phyloP scores from a whole-genome alignment of 1,284 basidiomycete genomes.

The Rhodofomes roseus region DNA sequence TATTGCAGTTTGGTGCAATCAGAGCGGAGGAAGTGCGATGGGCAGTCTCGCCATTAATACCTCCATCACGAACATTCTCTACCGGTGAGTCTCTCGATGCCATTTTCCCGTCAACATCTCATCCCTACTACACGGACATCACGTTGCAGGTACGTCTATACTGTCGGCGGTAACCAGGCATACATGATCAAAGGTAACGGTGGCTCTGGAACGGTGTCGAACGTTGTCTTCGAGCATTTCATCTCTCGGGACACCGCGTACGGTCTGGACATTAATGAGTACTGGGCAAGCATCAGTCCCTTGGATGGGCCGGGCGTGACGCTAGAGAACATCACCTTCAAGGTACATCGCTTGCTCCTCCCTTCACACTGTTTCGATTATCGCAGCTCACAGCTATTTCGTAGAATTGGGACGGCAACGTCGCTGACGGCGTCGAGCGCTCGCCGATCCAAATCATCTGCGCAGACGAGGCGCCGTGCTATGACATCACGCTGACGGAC shows the following conservation, averaged over 20 bases:
- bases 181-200: constrained; percentile 37
- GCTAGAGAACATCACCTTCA: constrained; percentile 29
- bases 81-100: constrained; percentile 12
- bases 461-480: constrained; percentile 31
- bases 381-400: not conserved
- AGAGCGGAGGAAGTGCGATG: constrained; percentile 33
- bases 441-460: constrained; percentile 30
- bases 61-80: constrained; percentile 30
- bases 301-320: constrained; percentile 25
- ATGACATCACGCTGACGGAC: constrained; percentile 25
- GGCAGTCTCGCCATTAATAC: constrained; percentile 31
- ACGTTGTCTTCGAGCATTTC: constrained; percentile 33
- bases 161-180: constrained; percentile 33
- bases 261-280: constrained; percentile 31
- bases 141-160: constrained; percentile 25
- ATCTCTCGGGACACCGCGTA: constrained; percentile 30
- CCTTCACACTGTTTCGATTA: not conserved
- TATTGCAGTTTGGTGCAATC: constrained; percentile 33
- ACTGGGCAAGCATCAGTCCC: constrained; percentile 23
- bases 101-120: not conserved
- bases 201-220: constrained; percentile 30
- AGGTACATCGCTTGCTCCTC: constrained; percentile 10
- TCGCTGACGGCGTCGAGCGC: constrained; percentile 27
- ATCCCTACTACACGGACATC: not conserved
- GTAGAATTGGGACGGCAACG: constrained; percentile 32